These are phyloP conservation scores for Aspergillus ostianus DNA, from an alignment of 495 filamentous ascomycete species.

Conservation along the genomic window DNA sequence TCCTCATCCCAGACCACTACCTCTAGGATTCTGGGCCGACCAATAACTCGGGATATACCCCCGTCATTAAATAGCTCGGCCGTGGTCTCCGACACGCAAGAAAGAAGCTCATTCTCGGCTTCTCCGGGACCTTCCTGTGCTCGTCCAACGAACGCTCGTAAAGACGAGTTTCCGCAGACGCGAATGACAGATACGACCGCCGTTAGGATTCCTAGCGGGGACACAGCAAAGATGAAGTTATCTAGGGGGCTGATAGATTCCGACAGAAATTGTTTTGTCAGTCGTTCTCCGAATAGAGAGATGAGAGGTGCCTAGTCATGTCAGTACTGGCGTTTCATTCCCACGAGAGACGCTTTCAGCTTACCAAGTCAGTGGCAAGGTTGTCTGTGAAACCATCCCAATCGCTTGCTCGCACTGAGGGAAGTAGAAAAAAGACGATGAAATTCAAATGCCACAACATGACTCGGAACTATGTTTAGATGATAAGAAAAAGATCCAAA, in stretches of 20 bases:
- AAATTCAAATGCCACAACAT: slow-evolving; percentile 20
- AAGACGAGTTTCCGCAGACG: slow-evolving; percentile 49
- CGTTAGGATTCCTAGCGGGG: slow-evolving; percentile 55
- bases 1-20: slow-evolving; percentile 37
- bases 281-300: slow-evolving; percentile 54
- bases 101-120: slow-evolving; percentile 40
- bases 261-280: slow-evolving; percentile 59
- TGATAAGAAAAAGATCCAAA: slow-evolving; percentile 4
- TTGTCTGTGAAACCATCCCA: slow-evolving; percentile 57
- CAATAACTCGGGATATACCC: slow-evolving; percentile 41
- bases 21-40: slow-evolving; percentile 40
- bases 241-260: slow-evolving; percentile 49
- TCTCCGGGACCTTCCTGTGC: slow-evolving; percentile 43
- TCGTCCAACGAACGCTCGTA: slow-evolving; percentile 52
- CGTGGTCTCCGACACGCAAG: slow-evolving; percentile 42
- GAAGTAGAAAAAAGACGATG: slow-evolving; percentile 17
- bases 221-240: slow-evolving; percentile 54
- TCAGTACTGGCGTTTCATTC: not conserved
- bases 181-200: slow-evolving; percentile 53
- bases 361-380: slow-evolving; percentile 46
- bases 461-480: not conserved
- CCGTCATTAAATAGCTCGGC: slow-evolving; percentile 46
- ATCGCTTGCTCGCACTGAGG: slow-evolving; percentile 23
- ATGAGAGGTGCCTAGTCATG: slow-evolving; percentile 44
- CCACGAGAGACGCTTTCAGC: not conserved